Base-by-base conservation (phyloP, 768 basidiomycete genomes). In the Fomitopsis pulvina region DNA sequence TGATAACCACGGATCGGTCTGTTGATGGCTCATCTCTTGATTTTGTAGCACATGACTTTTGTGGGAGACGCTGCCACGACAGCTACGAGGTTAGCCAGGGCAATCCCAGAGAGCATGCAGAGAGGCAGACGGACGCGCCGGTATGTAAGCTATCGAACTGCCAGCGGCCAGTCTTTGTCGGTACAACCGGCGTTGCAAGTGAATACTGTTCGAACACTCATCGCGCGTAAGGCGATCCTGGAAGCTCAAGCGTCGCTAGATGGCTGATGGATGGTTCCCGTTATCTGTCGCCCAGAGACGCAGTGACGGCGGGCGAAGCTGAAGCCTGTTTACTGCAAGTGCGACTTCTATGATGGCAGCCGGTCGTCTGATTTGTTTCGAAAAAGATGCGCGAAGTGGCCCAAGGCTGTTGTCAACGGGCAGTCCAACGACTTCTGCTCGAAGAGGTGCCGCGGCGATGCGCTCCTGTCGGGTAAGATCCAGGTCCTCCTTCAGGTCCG, bases 391-490 rank as follows among this genome's bases (percentile, higher is more conserved):
- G 38, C n/a, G 21, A 25, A 52, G 40, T 47, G 40, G 38, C 60
- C 62, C 4, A 57, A 58, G 18, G 41, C 47, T 25, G 22, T 46
- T 5, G 32, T 62, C 11, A 53, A 57, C 20, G 53, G 52, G 14
- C 49, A 51, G 18, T 27, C 40, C 29, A 58, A 53, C 39, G 60
- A 63, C 30, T 63, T 63, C 28, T 63, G 62, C 37, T 63, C 62
- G 4, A 53, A 39, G 30, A 46, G n/a, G 7, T 63, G 62, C 39
- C 44, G 52, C n/a, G 32, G 43, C 3, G 29, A 45, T 24, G 52
- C 52, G 1, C 32, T 57, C 12, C 32, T 26, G 25, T 48, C 47
- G 29, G 57, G 62, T 28, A 30, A n/a, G 51, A 9, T 4, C 18
- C 34, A 4, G 4, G 4, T 16, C 6, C 14, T 4, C 11, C 7